Conservation (phyloP, 2,329 filamentous ascomycete genomes). For the Aaosphaeria arxii region DNA sequence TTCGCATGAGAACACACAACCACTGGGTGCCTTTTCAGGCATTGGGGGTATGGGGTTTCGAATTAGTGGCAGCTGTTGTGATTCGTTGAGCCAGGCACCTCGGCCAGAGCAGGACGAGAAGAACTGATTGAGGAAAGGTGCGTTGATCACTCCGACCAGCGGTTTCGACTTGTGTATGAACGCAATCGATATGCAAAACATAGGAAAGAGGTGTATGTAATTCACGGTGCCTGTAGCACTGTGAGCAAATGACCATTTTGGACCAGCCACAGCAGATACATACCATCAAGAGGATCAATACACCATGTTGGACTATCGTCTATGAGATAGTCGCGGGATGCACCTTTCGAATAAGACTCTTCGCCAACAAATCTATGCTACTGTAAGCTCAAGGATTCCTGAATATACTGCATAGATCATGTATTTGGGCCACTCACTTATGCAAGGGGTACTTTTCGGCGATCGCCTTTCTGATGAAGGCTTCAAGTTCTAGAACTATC, state of each 20-base stretch:
- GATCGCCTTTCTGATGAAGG: slow-evolving; percentile 64
- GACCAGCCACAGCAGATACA: neutral
- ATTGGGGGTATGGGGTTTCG: slow-evolving; percentile 61
- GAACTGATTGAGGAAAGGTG: slow-evolving; percentile 66
- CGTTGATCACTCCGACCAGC: slow-evolving; percentile 68
- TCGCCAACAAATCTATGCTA: slow-evolving; percentile 67
- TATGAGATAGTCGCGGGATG: slow-evolving; percentile 67
- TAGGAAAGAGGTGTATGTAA: slow-evolving; percentile 76
- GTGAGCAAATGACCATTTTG: slow-evolving; percentile 1
- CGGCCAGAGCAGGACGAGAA: slow-evolving; percentile 66
- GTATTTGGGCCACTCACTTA: slow-evolving; percentile 49
- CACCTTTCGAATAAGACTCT: slow-evolving; percentile 69
- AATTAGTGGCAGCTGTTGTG: slow-evolving; percentile 61
- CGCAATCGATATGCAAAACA: slow-evolving; percentile 77
- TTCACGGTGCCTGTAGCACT: slow-evolving; percentile 61
- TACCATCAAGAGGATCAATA: slow-evolving; percentile 72
- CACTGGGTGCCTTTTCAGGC: slow-evolving; percentile 61
- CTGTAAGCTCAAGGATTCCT: neutral
- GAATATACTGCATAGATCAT: neutral
- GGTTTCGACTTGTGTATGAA: slow-evolving; percentile 61
- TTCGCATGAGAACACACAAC: slow-evolving; percentile 72
- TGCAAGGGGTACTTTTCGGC: slow-evolving; percentile 61
- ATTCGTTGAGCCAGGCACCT: slow-evolving; percentile 69
- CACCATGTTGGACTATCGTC: slow-evolving; percentile 66
- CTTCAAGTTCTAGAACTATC: slow-evolving; percentile 72